Conservation (phyloP, 2,329 filamentous ascomycete species). For the Graphilbum sp. region DNA sequence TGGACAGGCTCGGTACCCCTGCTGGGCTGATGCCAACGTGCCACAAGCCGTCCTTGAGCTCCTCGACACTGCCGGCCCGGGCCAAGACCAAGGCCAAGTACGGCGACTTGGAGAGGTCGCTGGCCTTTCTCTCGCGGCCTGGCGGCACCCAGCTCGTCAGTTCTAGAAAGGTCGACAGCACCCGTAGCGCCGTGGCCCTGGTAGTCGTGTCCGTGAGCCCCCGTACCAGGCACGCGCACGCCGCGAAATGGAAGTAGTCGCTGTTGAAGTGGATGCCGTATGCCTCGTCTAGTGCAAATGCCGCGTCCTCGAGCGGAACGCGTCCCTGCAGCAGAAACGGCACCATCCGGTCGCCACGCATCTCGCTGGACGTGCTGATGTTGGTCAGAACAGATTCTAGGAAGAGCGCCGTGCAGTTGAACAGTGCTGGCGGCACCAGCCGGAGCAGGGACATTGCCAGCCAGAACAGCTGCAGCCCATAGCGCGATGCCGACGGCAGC, state of each 20-base stretch:
- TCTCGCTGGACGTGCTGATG: constrained; percentile 42
- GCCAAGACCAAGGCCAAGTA: constrained; percentile 45
- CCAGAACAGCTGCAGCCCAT: constrained; percentile 55
- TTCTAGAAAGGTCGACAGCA: constrained; percentile 45
- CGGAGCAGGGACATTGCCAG: constrained; percentile 49
- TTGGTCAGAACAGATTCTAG: constrained; percentile 49
- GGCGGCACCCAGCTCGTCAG: constrained; percentile 23
- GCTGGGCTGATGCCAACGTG: constrained; percentile 35
- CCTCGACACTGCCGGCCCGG: constrained; percentile 37
- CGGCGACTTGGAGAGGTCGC: constrained; percentile 27
- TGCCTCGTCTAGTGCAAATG: constrained; percentile 43
- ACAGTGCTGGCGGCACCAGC: constrained; percentile 43
- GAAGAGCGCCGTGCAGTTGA: constrained; percentile 49
- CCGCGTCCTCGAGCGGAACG: constrained; percentile 42
- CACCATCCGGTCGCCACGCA: constrained; percentile 42
- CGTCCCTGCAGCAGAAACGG: constrained; percentile 44
- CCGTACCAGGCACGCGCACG: constrained; percentile 46
- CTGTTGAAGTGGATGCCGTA: constrained; percentile 49
- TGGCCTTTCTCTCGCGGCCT: constrained; percentile 4
- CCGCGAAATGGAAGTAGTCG: constrained; percentile 51
- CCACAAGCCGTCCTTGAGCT: constrained; percentile 47
- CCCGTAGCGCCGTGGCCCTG: constrained; percentile 38
- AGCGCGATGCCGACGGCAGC: constrained; percentile 47
- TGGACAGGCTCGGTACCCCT: constrained; percentile 21
- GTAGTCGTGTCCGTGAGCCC: constrained; percentile 48